phyloP scores from a whole-genome alignment of 1,284 basidiomycete genomes.

The Leccinum pachyderme region DNA sequence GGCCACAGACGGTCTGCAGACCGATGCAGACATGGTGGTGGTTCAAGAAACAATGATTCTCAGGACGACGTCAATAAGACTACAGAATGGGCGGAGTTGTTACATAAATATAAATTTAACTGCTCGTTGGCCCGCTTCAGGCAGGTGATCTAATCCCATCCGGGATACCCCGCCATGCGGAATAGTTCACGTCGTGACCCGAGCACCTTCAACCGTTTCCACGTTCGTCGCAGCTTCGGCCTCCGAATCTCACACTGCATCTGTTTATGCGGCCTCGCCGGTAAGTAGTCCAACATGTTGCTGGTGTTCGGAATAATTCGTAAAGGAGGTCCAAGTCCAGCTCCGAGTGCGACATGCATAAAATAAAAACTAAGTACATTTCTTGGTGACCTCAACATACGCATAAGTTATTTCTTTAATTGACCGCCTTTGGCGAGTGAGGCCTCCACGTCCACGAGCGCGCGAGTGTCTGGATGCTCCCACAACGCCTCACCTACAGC shows the following conservation, averaged over 20 bases:
- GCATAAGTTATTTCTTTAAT: conserved; percentile 1
- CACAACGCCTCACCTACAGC: conserved; percentile 59
- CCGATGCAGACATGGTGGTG: conserved; percentile 32
- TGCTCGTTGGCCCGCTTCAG: not conserved
- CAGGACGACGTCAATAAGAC: conserved; percentile 7
- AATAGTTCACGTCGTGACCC: not conserved
- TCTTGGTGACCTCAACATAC: not conserved
- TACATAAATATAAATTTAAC: conserved; percentile 33
- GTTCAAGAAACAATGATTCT: conserved; percentile 25
- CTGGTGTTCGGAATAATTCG: conserved; percentile 11
- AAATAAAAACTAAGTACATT: not conserved
- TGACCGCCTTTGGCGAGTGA: conserved; percentile 47
- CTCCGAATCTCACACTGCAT: conserved; percentile 15
- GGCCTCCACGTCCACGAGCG: conserved; percentile 64
- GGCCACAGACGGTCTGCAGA: conserved; percentile 28
- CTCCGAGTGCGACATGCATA: not conserved
- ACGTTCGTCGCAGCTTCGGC: conserved; percentile 4
- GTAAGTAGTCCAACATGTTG: not conserved
- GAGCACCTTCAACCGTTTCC: not conserved
- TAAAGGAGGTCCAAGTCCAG: not conserved
- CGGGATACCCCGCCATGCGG: conserved; percentile 12
- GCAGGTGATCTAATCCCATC: not conserved
- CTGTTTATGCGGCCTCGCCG: not conserved
- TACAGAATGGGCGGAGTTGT: conserved; percentile 11
- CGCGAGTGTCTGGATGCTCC: conserved; percentile 67